Evolutionary conservation across 169 alveolate species (phyloP), one percentile per base, ranked within the genome.

Genomic region (Cryptosporidium sp.): DNA sequence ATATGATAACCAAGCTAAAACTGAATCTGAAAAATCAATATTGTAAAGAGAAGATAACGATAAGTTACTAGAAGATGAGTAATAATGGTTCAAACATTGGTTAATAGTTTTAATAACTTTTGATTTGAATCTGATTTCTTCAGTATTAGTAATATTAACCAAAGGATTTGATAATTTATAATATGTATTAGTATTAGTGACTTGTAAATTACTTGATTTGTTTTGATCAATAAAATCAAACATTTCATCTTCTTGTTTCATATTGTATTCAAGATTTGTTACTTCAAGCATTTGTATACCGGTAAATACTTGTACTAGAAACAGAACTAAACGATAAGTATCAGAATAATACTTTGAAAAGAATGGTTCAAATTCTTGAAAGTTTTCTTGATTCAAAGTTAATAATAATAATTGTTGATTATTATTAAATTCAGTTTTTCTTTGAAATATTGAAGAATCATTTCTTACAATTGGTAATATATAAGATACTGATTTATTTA

Each of bases 11-110:
- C 89, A 80, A 61, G 89, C 69, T 18, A 80, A 8, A 10, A 65
- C 68, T 7, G 89, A 62, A 5, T 80, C 89, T 0, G 75, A 80
- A 42, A 80, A 80, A 18, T 62, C 65, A n/a, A 61, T 80, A 65
- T 80, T 80, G 31, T 80, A 80, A 9, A 80, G 89, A 33, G 89
- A 62, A 12, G 89, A 80, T 7, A 80, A n/a, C 3, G 89, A 80
- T 51, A 80, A 65, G 42, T 45, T 80, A 7, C 69, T 80, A 10
- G 75, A 10, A 23, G 89, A 80, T 10, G 89, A 80, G 21, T 80
- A 80, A 65, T 80, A 80, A 42, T 62, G 89, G 44, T 80, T 80
- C 31, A 80, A 65, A 39, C 48, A 80, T 26, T 80, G 89, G 56
- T 44, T 80, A 21, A 45, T 65, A 3, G 75, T 44, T 35, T 65